phyloP scores from a whole-genome alignment of 176 grass and related monocot species.

The Zizania latifolia region DNA sequence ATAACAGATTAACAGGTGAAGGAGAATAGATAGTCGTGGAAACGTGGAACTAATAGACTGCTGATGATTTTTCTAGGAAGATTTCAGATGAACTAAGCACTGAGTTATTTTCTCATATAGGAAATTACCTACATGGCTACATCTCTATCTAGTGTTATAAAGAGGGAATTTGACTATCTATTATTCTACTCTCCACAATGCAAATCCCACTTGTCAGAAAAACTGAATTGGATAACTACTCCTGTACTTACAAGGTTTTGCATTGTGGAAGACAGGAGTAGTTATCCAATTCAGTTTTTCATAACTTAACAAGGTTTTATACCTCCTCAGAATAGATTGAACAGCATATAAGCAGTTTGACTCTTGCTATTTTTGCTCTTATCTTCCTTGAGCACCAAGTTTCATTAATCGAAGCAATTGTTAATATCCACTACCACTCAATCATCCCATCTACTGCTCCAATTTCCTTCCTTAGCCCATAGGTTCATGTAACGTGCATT shows the following conservation, averaged over 20 bases:
- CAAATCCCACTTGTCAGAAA: not conserved
- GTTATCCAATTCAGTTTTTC: too few relatives aligned
- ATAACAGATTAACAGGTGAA: not conserved
- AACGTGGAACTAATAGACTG: not conserved
- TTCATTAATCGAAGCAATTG: too few relatives aligned
- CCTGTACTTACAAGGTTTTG: too few relatives aligned
- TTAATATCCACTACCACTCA: not conserved
- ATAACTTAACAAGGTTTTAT: not conserved
- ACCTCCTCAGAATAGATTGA: not conserved
- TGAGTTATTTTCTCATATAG: not conserved
- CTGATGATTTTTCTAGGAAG: not conserved
- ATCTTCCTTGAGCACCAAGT: not conserved
- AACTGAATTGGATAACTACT: not conserved
- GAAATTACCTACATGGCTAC: not conserved
- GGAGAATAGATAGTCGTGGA: not conserved
- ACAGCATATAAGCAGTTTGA: not conserved
- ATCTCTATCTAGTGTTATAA: not conserved
- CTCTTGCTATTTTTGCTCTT: not conserved
- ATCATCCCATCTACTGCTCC: not conserved
- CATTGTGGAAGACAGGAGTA: too few relatives aligned
- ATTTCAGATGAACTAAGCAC: conserved; percentile 1
- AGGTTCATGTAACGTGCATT: not conserved
- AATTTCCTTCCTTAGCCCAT: not conserved
- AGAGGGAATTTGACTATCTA: not conserved
- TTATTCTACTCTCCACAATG: not conserved